phyloP scores from a whole-genome alignment of 1,284 basidiomycete genomes.

The Cystobasidium sp. region DNA sequence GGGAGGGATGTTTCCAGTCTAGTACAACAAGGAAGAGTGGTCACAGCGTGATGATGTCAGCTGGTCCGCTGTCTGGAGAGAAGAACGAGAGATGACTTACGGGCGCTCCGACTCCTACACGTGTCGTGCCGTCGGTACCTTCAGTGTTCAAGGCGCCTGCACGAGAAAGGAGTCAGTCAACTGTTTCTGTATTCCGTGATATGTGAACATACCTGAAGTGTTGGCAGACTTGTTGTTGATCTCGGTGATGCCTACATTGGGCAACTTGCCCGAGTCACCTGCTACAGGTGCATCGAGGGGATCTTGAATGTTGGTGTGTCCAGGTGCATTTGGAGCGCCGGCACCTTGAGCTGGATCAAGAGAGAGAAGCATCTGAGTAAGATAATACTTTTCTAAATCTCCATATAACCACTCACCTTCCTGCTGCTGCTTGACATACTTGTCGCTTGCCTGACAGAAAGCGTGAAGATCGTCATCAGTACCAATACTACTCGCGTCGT shows the following conservation, averaged over 20 bases:
- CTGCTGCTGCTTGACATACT: conserved; percentile 41
- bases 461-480: not conserved
- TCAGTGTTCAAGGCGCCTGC: conserved; percentile 38
- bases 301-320: conserved; percentile 1
- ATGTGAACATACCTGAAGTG: conserved; percentile 26
- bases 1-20: conserved; percentile 41
- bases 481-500: not conserved
- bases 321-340: conserved; percentile 32
- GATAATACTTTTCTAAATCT: not conserved
- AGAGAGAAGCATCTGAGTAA: not conserved
- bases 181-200: too few species aligned
- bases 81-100: not conserved
- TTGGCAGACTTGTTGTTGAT: conserved; percentile 40
- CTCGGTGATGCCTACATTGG: conserved; percentile 31
- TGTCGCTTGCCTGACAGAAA: conserved; percentile 37
- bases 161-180: not conserved
- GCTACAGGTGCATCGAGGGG: conserved; percentile 36
- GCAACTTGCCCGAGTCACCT: conserved; percentile 13
- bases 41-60: not conserved
- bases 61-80: not conserved
- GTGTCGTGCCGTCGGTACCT: conserved; percentile 32
- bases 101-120: conserved; percentile 35
- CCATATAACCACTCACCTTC: conserved; percentile 7
- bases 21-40: not conserved
- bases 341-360: conserved; percentile 31